Evolutionary conservation across 1,139 yeast genomes (phyloP).

Genomic region (Pichia kudriavzevii): DNA sequence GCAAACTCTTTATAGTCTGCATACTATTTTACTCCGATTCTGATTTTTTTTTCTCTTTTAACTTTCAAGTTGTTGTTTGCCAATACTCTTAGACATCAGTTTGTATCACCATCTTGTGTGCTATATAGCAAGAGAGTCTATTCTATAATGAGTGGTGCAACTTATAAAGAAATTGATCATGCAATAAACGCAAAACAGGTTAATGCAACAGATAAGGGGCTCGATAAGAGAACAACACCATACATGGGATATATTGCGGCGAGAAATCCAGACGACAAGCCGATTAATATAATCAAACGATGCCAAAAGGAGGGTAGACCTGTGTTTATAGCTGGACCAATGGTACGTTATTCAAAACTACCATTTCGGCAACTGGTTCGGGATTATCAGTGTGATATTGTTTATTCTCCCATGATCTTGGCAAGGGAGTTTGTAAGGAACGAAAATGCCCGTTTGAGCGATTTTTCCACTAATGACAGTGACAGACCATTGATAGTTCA

Average conservation of each 20-base stretch:
- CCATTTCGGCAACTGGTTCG: slow-evolving; percentile 83
- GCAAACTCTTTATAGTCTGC: too few species aligned
- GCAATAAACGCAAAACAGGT: background rate
- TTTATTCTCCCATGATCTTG: slow-evolving; percentile 91
- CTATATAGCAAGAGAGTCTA: too few species aligned
- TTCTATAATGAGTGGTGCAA: too few species aligned
- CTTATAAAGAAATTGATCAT: slow-evolving; percentile 1
- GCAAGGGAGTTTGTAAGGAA: slow-evolving; percentile 93
- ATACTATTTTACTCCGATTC: too few species aligned
- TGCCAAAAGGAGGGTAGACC: slow-evolving; percentile 46
- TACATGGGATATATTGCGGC: slow-evolving; percentile 1
- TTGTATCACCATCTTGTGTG: too few species aligned
- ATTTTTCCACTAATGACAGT: slow-evolving; percentile 65
- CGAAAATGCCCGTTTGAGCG: slow-evolving; percentile 70
- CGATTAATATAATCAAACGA: slow-evolving; percentile 43
- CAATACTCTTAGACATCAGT: too few species aligned
- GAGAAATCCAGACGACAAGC: slow-evolving; percentile 46
- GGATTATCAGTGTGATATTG: slow-evolving; percentile 69
- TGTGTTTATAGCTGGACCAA: slow-evolving; percentile 84
- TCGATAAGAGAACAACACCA: too few species aligned
- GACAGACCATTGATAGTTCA: slow-evolving; percentile 80
- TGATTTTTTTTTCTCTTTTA: too few species aligned
- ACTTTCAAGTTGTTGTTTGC: too few species aligned
- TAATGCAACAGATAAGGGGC: too few species aligned
- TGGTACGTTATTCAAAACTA: slow-evolving; percentile 92